Percentiles rank a stretch among this genome's conserved stretches.
Evolutionary conservation across 441 rosid genomes (phyloP).

Genomic region (Daphne laureola): DNA sequence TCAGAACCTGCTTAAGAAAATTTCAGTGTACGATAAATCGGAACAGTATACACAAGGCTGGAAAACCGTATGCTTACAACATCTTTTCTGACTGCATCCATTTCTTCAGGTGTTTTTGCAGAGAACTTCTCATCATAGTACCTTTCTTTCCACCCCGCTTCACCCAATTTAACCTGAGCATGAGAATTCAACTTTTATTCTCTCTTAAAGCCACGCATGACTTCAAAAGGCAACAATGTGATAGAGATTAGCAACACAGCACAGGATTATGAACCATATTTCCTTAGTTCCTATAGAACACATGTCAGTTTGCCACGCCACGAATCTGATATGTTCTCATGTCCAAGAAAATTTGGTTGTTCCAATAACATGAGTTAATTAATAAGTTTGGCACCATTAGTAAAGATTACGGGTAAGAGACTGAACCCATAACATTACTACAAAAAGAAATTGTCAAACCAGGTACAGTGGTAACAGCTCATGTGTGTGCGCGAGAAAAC

Average conservation of each 20-base stretch:
- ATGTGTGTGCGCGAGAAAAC: too few species aligned
- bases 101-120: conserved; percentile 53
- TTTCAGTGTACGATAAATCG: conserved; percentile 16
- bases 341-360: conserved; percentile 3
- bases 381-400: too few species aligned
- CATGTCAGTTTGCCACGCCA: too few species aligned
- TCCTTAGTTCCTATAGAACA: too few species aligned
- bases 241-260: too few species aligned
- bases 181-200: too few species aligned
- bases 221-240: too few species aligned
- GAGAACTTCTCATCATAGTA: conserved; percentile 82
- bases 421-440: too few species aligned
- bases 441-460: too few species aligned
- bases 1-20: conserved; percentile 49
- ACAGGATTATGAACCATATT: too few species aligned
- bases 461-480: not conserved
- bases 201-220: too few species aligned
- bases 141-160: conserved; percentile 91
- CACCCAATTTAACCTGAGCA: conserved; percentile 71
- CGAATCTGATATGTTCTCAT: not conserved
- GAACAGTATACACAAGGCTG: conserved; percentile 1
- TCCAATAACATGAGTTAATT: not conserved
- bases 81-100: conserved; percentile 69
- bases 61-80: conserved; percentile 47
- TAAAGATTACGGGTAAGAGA: too few species aligned